A percentile compares a stretch with the other conserved stretches of the same genome.
Conservation (phyloP, 352 stramenopile species). For the Globisporangium heterothallicum region DNA sequence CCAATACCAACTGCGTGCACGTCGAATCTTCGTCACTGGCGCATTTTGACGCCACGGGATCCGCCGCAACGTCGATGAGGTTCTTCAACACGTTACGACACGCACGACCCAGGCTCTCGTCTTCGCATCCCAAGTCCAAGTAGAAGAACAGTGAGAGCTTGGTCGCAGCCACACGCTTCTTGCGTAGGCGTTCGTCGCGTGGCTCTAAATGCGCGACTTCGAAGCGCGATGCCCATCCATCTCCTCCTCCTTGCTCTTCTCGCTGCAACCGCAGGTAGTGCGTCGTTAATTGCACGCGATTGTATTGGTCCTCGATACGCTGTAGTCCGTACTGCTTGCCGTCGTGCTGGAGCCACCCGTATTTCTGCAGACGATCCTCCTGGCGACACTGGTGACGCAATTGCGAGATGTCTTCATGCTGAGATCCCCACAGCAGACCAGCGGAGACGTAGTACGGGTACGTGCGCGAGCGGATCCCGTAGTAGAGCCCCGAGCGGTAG, state of each 20-base stretch:
- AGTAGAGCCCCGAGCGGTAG: constrained; percentile 75
- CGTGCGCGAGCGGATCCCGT: constrained; percentile 67
- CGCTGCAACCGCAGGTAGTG: constrained; percentile 44
- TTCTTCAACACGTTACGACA: constrained; percentile 53
- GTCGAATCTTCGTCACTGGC: constrained; percentile 4
- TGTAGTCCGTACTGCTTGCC: constrained; percentile 53
- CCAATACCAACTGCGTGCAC: constrained; percentile 39
- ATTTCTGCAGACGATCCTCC: constrained; percentile 70
- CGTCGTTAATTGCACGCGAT: constrained; percentile 54
- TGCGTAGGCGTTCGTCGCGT: constrained; percentile 32
- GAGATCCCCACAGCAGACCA: constrained; percentile 68
- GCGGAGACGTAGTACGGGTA: constrained; percentile 56
- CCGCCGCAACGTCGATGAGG: constrained; percentile 38
- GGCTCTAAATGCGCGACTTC: constrained; percentile 34
- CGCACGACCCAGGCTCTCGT: constrained; percentile 44
- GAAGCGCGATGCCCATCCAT: constrained; percentile 52
- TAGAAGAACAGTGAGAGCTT: constrained; percentile 81
- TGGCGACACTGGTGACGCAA: constrained; percentile 71
- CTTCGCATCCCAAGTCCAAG: constrained; percentile 62
- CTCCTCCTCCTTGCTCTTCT: not conserved
- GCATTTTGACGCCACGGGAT: constrained; percentile 23
- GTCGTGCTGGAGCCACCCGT: constrained; percentile 80
- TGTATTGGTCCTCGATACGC: constrained; percentile 69
- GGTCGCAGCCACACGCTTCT: constrained; percentile 32
- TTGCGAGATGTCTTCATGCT: constrained; percentile 65